Evolutionary conservation across 2,329 filamentous ascomycete genomes (phyloP).

Genomic region (Calonectria hongkongensis): DNA sequence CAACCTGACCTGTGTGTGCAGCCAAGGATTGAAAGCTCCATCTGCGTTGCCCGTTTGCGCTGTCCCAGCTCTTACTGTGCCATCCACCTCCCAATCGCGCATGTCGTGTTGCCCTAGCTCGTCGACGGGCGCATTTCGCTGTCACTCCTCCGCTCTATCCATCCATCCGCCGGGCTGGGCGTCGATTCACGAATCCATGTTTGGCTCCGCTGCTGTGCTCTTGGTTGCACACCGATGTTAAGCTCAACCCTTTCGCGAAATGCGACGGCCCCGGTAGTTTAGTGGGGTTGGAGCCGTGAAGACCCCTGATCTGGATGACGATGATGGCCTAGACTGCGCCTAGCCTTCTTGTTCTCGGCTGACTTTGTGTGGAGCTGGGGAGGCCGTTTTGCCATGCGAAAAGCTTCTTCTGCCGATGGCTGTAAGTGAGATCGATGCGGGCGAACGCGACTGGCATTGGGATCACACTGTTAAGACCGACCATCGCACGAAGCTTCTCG

Average conservation of each 20-base stretch:
- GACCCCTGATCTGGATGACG: slow-evolving; percentile 32
- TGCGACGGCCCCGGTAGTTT: not conserved
- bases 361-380: slow-evolving; percentile 25
- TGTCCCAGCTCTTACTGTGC: not conserved
- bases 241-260: slow-evolving; percentile 31
- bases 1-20: not conserved
- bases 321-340: slow-evolving; percentile 27
- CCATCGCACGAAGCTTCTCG: slow-evolving; percentile 17
- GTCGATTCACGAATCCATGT: slow-evolving; percentile 30
- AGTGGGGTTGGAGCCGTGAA: slow-evolving; percentile 27
- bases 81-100: not conserved
- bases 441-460: not conserved
- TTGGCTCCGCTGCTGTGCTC: slow-evolving; percentile 14
- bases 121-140: slow-evolving; percentile 23
- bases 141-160: slow-evolving; percentile 7
- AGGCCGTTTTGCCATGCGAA: slow-evolving; percentile 20
- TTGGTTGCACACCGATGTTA: slow-evolving; percentile 29
- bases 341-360: slow-evolving; percentile 27
- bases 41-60: not conserved
- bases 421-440: slow-evolving; percentile 34
- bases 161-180: slow-evolving; percentile 14
- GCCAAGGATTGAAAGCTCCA: slow-evolving; percentile 7
- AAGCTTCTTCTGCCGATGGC: slow-evolving; percentile 35
- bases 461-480: slow-evolving; percentile 11
- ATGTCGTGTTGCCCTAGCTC: slow-evolving; percentile 4